These are phyloP conservation scores for Penicillium sp. DNA, from an alignment of 2,329 filamentous ascomycete genomes.

Conservation along the genomic window DNA sequence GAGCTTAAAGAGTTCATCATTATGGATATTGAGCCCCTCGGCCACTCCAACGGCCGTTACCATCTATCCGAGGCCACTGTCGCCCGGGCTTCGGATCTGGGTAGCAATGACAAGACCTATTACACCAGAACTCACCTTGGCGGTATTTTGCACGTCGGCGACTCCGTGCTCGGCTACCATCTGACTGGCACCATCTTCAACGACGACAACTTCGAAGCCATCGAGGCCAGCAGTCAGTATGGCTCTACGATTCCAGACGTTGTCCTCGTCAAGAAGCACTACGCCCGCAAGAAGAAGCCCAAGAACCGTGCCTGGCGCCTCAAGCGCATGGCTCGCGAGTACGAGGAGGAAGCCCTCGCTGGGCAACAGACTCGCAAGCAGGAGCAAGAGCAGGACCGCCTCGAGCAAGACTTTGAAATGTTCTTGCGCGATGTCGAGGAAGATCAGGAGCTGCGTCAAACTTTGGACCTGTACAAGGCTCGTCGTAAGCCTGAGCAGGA, in stretches of 20 bases:
- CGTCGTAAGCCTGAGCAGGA: conserved; percentile 53
- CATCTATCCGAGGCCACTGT: conserved; percentile 85
- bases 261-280: conserved; percentile 95
- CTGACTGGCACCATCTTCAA: conserved; percentile 91
- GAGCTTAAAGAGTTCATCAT: conserved; percentile 91
- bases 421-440: conserved; percentile 97
- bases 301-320: conserved; percentile 88
- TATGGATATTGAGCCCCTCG: conserved; percentile 86
- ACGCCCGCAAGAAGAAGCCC: conserved; percentile 80
- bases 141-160: conserved; percentile 79
- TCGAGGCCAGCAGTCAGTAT: conserved; percentile 78
- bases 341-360: conserved; percentile 64
- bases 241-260: conserved; percentile 84
- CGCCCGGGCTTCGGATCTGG: conserved; percentile 82
- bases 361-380: conserved; percentile 25
- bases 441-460: conserved; percentile 82
- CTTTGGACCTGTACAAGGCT: conserved; percentile 81
- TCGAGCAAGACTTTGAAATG: conserved; percentile 94
- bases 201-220: conserved; percentile 78
- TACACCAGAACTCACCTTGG: conserved; percentile 91
- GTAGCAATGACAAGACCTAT: conserved; percentile 82
- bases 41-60: conserved; percentile 76
- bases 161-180: conserved; percentile 94
- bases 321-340: conserved; percentile 88
- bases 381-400: conserved; percentile 78